Base-by-base conservation (phyloP, 768 basidiomycete species). In the Rhodosporidiobolus sp. region DNA sequence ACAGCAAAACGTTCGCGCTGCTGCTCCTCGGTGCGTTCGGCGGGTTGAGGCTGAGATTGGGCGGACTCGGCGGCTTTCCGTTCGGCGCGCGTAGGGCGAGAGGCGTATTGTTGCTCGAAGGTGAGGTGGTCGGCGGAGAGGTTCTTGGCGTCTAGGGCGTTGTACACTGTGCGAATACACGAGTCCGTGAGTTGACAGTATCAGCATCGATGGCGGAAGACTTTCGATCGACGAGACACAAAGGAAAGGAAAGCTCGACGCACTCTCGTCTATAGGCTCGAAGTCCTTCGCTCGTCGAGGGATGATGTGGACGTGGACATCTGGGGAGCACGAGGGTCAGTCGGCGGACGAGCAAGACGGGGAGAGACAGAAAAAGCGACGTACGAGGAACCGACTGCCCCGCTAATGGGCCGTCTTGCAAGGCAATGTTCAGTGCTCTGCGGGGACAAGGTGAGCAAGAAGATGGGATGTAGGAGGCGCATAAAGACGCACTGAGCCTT, bases 251-350 rank as follows among this genome's bases (percentile, higher is more conserved):
- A n/a, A 4, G 32, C 28, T 7, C 32, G 28, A 62, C 79, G 30
- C 46, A 72, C 71, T 72, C 30, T 75, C 65, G 69, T 84, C 84
- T 60, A 83, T 81, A 26, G 82, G 76, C 10, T 83, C 82, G 24
- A 83, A 83, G 62, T 83, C 83, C 35, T 77, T 83, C 45, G 85
- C 82, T 78, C 88, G 88, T 4, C 95, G 87, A 30, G 96, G 96
- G 9, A 99, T 82, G 38, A 98, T 82, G 79, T 99, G 96, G 76
- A 79, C 89, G 81, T 99, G 96, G n/a, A 97, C 92, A 79, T 98
- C 96, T 2, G 91, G 19, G 88, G n/a, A 92, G 87, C 10, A 91
- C 93, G 77, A 22, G 54, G 16, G 61, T n/a, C 9, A 48, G 32
- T 7, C 32, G 9, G 43, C 17, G 58, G 54, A 38, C 26, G 17